Evolutionary conservation across 2,329 filamentous ascomycete species (phyloP).

Genomic region (Pseudopithomyces maydicus): DNA sequence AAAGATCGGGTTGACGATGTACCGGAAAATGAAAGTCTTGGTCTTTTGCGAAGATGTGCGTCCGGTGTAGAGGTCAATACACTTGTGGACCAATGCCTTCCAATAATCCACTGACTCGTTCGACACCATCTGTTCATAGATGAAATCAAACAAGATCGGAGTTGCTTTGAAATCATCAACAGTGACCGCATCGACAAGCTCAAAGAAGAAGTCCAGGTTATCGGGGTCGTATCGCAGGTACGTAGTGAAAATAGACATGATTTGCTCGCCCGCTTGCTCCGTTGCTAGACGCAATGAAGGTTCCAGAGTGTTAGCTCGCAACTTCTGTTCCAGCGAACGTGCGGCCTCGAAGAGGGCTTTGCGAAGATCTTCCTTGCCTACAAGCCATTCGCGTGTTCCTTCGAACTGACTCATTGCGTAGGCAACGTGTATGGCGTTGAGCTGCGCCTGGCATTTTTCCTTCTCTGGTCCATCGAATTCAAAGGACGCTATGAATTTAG

Average conservation of each 20-base stretch:
- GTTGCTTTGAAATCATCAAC: constrained; percentile 79
- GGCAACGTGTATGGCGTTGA: constrained; percentile 87
- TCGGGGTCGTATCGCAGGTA: constrained; percentile 76
- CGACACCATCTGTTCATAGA: constrained; percentile 83
- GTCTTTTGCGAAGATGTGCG: constrained; percentile 82
- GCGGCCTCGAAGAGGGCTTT: constrained; percentile 66
- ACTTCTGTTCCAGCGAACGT: constrained; percentile 76
- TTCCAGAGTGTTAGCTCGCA: constrained; percentile 72
- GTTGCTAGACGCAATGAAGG: constrained; percentile 78
- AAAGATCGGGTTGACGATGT: constrained; percentile 93
- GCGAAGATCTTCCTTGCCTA: constrained; percentile 62
- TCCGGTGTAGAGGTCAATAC: constrained; percentile 83
- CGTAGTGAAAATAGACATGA: constrained; percentile 83
- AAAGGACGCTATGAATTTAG: constrained; percentile 70
- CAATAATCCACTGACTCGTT: constrained; percentile 86
- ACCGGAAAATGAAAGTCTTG: constrained; percentile 89
- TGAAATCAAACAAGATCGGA: constrained; percentile 76
- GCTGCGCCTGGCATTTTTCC: constrained; percentile 74
- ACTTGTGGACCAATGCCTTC: constrained; percentile 79
- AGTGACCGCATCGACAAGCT: constrained; percentile 82
- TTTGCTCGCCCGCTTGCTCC: constrained; percentile 85
- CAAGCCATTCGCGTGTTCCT: constrained; percentile 69
- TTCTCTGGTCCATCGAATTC: constrained; percentile 68
- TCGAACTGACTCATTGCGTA: constrained; percentile 75
- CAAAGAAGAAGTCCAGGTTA: constrained; percentile 83